A percentile compares a stretch with the other conserved stretches of the same genome.
phyloP scores from a whole-genome alignment of 2,329 filamentous ascomycete genomes.

The Fusarium musae region DNA sequence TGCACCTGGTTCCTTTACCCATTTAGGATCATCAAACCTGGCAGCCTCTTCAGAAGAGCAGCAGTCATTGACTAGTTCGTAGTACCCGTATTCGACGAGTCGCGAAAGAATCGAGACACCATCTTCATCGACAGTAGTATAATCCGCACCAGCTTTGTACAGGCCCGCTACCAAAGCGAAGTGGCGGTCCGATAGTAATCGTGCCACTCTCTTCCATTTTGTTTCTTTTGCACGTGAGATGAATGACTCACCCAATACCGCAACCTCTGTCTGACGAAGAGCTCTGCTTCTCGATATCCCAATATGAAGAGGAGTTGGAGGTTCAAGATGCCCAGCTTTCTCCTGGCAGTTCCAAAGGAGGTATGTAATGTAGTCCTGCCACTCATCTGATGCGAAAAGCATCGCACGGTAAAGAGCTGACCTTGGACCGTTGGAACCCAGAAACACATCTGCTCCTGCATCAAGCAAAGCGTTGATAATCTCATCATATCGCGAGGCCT shows the following conservation, averaged over 20 bases:
- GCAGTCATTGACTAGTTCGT: constrained; percentile 25
- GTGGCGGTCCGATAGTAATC: constrained; percentile 6
- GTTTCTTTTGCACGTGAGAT: not conserved
- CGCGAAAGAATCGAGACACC: not conserved
- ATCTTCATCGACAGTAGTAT: not conserved
- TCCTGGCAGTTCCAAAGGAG: constrained; percentile 19
- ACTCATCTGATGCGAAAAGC: constrained; percentile 10
- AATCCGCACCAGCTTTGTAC: constrained; percentile 23
- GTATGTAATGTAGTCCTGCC: constrained; percentile 17
- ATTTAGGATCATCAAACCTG: constrained; percentile 1
- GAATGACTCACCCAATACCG: not conserved
- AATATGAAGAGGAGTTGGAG: not conserved
- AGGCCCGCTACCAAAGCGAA: constrained; percentile 19
- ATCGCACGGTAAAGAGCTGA: constrained; percentile 19
- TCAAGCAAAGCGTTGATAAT: constrained; percentile 19
- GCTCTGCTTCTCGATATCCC: constrained; percentile 6
- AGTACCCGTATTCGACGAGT: constrained; percentile 16
- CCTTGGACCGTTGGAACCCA: not conserved
- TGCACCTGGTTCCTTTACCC: not conserved
- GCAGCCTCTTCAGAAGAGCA: constrained; percentile 10
- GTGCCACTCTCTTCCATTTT: constrained; percentile 9
- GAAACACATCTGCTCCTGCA: constrained; percentile 9
- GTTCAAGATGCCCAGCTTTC: not conserved
- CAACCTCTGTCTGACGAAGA: constrained; percentile 21
- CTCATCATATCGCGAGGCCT: constrained; percentile 18